Evolutionary conservation across 495 filamentous ascomycete species (phyloP), one percentile per base, ranked within the genome.

Genomic region (Pseudevernia furfuracea): DNA sequence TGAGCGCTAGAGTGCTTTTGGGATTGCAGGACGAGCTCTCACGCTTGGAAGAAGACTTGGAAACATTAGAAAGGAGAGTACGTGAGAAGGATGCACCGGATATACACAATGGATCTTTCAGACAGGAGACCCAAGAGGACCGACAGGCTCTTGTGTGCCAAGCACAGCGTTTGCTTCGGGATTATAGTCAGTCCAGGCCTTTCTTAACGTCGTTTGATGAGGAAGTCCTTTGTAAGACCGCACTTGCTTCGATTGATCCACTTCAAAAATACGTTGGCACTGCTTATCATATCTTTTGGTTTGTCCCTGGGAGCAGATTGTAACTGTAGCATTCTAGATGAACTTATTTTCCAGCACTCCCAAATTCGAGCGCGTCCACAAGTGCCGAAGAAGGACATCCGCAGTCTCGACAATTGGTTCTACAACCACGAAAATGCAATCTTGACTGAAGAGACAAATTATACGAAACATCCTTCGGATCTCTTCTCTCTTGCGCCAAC

Each of bases 391-490:
- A 64, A 59, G 19, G 62, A 64, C 32, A 39, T 64, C 10, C 15
- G 6, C 12, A 64, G 62, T 43, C 55, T 64, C 4, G 39, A 64
- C 36, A 59, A 38, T 11, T 64, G 62, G 62, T 59, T 64, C 2
- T 30, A 38, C n/a, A 64, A 64, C 25, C 19, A 59, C 2, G 17
- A 15, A 21, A 32, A n/a, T 4, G 55, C 62, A 4, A 64, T 64
- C 12, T 15, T 39, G 12, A 9, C 12, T 1, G 32, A 8, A 0
- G 62, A 64, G 19, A 59, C 55, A 49, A 21, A 49, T 7, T 64
- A 46, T 7, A 64, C 57, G 1, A 64, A 46, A 0, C 44, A 12
- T 4, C 6, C n/a, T 17, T 46, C 62, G 10, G 62, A 59, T 17
- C 57, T 64, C 6, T 59, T 64, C 25, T 34, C 55, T 5, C 7